phyloP scores from a whole-genome alignment of 305 asterid genomes.

The Fraxinus sp. region DNA sequence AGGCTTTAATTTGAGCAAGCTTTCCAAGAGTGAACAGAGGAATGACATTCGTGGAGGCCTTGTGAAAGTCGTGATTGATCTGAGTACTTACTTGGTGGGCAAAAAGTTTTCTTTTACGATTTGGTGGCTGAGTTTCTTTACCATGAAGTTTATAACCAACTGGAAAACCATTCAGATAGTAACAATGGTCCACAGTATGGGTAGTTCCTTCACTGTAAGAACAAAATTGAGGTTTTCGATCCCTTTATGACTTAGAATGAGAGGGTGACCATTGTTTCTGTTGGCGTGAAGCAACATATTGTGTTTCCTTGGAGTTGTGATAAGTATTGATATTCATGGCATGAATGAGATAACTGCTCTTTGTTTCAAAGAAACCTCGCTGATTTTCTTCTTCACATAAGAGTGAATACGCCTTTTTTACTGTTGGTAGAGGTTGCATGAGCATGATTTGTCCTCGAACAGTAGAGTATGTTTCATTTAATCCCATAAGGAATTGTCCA shows the following conservation, averaged over 20 bases:
- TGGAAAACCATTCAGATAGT: background rate
- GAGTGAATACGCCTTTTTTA: background rate
- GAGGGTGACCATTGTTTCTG: background rate
- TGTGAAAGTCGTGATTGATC: background rate
- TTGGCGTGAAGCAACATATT: background rate
- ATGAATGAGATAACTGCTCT: background rate
- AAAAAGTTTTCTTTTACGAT: background rate
- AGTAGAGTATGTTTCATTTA: background rate
- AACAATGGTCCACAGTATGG: background rate
- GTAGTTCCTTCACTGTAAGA: background rate
- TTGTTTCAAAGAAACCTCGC: background rate
- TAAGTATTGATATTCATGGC: background rate
- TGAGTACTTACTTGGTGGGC: background rate
- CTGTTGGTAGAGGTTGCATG: background rate
- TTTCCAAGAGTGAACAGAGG: background rate
- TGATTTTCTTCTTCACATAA: background rate
- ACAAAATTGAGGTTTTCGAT: too few relatives aligned
- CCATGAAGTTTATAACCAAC: background rate
- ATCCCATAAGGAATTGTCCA: slow-evolving; percentile 1
- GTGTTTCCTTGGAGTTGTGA: background rate
- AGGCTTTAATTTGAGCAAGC: background rate
- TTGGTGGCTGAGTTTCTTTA: background rate
- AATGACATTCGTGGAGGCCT: background rate
- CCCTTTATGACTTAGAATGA: background rate
- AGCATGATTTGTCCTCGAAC: background rate